Base-by-base conservation (phyloP, 805 yeast species). In the Candida rishiriensis region DNA sequence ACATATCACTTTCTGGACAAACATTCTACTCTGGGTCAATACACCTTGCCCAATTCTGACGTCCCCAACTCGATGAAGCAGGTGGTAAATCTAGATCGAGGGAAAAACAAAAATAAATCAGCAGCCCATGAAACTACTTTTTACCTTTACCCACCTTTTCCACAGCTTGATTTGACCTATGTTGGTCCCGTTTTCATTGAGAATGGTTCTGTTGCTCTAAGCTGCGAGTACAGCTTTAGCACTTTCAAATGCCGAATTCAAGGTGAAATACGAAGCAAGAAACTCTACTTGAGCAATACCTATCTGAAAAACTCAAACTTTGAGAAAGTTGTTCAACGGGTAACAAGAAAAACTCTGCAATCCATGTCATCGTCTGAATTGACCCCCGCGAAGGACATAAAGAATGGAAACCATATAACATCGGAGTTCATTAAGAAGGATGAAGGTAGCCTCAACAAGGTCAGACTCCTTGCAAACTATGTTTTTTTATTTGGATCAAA, bases 111-210 rank as follows among this genome's bases (percentile, higher is more conserved):
- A 37, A 26, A 1, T 41, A 51, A 2, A 46, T 49, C 7, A 34
- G 46, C 34, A 48, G 41, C 29, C 44, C 44, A 10, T 36, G 51
- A 17, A 46, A 43, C 30, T 34, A 43, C n/a, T 14, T 10, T 53
- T 8, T 47, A 50, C 26, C 42, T 58, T 12, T 49, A 52, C 34
- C 62, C 61, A 0, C 63, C 61, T 3, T 55, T 56, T 37, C 63
- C 64, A 2, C 44, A 52, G 6, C 37, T 54, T 3, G 62, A 60
- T 29, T 42, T 61, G 15, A 42, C 50, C 6, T 48, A 51, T 29
- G 51, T 57, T 11, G 63, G 61, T 1, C 65, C 65, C 0, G 55
- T 61, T 1, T 61, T 61, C 40, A 48, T 56, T 16, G 65, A 61
- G 37, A 52, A 57, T 41, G 65, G 65, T 0, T 35, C 48, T 3